Base-by-base conservation (phyloP, 768 basidiomycete species). In the Royoungia palumana region DNA sequence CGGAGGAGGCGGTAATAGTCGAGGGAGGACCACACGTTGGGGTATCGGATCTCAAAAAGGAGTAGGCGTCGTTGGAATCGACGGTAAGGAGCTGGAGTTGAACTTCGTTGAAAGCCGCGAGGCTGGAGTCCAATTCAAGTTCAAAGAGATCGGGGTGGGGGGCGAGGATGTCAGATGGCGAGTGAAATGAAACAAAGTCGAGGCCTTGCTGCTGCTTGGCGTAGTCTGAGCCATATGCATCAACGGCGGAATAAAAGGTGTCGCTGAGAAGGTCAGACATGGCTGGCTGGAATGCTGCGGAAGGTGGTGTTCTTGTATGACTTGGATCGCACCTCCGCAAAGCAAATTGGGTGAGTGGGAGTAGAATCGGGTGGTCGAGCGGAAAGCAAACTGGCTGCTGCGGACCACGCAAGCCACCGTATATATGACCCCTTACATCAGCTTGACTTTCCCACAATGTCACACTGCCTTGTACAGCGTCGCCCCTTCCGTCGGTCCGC, bases 91-190 rank as follows among this genome's bases (percentile, higher is more conserved):
- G 75, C 64, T 83, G 79, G 47, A 81, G 74, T 61, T 81, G 75
- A 65, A 74, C 69, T 54, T 82, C 77, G 72, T 85, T 80, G 64
- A 83, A 79, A 37, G 77, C 81, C 59, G 80, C 80, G 60, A 88
- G 79, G 70, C 73, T 78, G 28, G 73, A 74, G 70, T 89, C 89
- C 61, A 92, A 78, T 70, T 92, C 89, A 44, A 79, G 78, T 65
- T 91, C 89, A 72, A 92, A 91, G 55, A 82, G 76, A 75, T 90
- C 88, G 53, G 87, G 85, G 62, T 85, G 80, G 37, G 88, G 87
- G 45, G 85, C 86, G 59, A 82, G 75, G 70, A 87, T 78, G 71
- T 88, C 87, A 50, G 79, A 73, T 57, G 81, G 77, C 54, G 79
- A 75, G 61, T 81, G 79, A 70, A 84, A 83, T 65, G 82, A 83